Conservation (phyloP, 108 stramenopile species). For the Discostella pseudostelligera region DNA sequence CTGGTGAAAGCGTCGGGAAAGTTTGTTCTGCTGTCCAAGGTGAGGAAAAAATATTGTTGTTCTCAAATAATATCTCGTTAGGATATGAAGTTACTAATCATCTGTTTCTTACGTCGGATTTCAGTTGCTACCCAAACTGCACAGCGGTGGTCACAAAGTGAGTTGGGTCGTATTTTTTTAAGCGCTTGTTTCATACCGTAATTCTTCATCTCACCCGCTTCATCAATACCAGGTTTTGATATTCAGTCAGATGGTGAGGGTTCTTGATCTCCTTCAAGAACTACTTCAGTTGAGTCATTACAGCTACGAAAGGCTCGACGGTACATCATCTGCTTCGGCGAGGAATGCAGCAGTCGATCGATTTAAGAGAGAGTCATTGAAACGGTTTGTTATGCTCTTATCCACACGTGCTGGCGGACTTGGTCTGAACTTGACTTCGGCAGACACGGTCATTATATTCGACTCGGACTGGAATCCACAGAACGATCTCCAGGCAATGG, state of each 20-base stretch:
- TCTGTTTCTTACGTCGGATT: too few species aligned
- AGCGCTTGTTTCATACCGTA: not conserved
- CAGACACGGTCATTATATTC: conserved; percentile 96
- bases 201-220: not conserved
- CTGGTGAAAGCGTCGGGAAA: conserved; percentile 89
- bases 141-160: conserved; percentile 89
- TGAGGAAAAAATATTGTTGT: conserved; percentile 42
- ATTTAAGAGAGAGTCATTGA: conserved; percentile 77
- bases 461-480: conserved; percentile 77
- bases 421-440: conserved; percentile 89
- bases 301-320: conserved; percentile 86
- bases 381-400: conserved; percentile 94
- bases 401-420: conserved; percentile 92
- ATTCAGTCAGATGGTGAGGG: conserved; percentile 95
- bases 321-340: conserved; percentile 82
- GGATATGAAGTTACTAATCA: conserved; percentile 46
- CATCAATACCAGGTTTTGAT: conserved; percentile 52
- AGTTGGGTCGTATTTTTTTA: too few species aligned
- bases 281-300: conserved; percentile 79
- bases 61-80: too few species aligned
- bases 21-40: conserved; percentile 76
- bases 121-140: conserved; percentile 87
- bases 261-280: conserved; percentile 93
- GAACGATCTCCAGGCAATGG: conserved; percentile 96
- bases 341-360: conserved; percentile 90